These are phyloP conservation scores for Aspergillus nidulans DNA, from an alignment of 495 filamentous ascomycete genomes.

Conservation along the genomic window DNA sequence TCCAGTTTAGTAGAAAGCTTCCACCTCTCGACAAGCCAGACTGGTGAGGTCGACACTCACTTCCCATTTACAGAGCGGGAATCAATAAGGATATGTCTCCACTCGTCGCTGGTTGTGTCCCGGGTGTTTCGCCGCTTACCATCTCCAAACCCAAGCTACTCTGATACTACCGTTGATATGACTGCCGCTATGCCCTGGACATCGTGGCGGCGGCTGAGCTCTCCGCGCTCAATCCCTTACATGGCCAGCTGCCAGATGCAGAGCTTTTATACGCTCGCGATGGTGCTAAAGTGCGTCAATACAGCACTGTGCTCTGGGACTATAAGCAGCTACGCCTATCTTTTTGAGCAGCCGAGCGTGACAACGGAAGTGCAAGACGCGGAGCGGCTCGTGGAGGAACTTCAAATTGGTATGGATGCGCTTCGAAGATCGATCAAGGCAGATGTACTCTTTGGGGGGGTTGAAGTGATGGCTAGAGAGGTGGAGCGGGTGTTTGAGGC, in stretches of 20 bases:
- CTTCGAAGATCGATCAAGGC: not conserved
- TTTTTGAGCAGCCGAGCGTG: not conserved
- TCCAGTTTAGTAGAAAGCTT: not conserved
- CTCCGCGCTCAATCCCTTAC: slow-evolving; percentile 7
- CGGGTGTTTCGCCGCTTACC: slow-evolving; percentile 5
- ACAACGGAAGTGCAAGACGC: slow-evolving; percentile 6
- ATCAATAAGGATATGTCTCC: slow-evolving; percentile 4
- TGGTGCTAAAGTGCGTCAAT: not conserved
- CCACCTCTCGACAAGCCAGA: not conserved
- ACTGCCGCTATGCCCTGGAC: no score
- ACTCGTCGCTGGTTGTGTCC: slow-evolving; percentile 2
- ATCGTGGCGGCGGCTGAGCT: no score
- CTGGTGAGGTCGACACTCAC: not conserved
- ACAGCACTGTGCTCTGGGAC: not conserved
- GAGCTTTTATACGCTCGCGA: not conserved
- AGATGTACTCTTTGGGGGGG: not conserved
- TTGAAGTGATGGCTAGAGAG: not conserved
- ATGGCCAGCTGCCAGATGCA: slow-evolving; percentile 1
- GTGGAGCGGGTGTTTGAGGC: not conserved
- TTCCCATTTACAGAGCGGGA: slow-evolving; percentile 9
- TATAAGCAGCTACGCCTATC: not conserved
- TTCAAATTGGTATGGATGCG: slow-evolving; percentile 1
- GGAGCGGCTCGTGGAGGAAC: slow-evolving; percentile 8
- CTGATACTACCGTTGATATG: not conserved
- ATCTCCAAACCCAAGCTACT: slow-evolving; percentile 5